Conservation (phyloP, 495 filamentous ascomycete genomes). For the Talaromyces trachyspermus region DNA sequence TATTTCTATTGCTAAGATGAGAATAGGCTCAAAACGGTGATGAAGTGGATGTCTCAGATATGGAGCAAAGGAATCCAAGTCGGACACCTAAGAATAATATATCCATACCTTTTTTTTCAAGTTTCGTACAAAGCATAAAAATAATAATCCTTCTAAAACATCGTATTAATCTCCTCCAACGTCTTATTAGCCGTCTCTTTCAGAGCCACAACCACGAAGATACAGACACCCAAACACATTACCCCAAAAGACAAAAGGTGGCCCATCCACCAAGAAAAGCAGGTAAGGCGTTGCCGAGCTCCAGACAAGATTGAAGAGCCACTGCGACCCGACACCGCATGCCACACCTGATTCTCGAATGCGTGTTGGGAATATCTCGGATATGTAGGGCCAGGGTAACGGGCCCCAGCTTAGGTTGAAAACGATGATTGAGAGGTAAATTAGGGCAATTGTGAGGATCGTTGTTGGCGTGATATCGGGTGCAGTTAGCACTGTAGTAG, state of each 20-base stretch:
- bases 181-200: slow-evolving; percentile 63
- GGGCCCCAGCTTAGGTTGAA: slow-evolving; percentile 39
- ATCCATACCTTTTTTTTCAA: no score
- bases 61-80: no score
- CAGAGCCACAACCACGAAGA: slow-evolving; percentile 37
- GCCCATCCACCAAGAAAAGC: slow-evolving; percentile 40
- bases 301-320: slow-evolving; percentile 49
- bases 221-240: slow-evolving; percentile 30
- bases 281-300: slow-evolving; percentile 46
- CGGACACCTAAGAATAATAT: no score
- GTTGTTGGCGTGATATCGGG: slow-evolving; percentile 27
- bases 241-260: slow-evolving; percentile 45
- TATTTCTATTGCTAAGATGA: no score
- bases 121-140: no score
- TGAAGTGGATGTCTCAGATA: no score
- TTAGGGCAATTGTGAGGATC: slow-evolving; percentile 38
- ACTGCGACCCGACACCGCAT: slow-evolving; percentile 40
- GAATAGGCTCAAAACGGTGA: no score
- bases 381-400: slow-evolving; percentile 28
- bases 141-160: slow-evolving; percentile 41
- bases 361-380: slow-evolving; percentile 43
- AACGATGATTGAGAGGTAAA: slow-evolving; percentile 42
- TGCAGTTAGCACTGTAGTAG: slow-evolving; percentile 35
- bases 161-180: slow-evolving; percentile 60
- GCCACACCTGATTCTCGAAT: slow-evolving; percentile 44